A percentile compares a stretch with the other conserved stretches of the same genome.
Evolutionary conservation across 2,329 filamentous ascomycete genomes (phyloP).

Genomic region (Diplodia sapinea): DNA sequence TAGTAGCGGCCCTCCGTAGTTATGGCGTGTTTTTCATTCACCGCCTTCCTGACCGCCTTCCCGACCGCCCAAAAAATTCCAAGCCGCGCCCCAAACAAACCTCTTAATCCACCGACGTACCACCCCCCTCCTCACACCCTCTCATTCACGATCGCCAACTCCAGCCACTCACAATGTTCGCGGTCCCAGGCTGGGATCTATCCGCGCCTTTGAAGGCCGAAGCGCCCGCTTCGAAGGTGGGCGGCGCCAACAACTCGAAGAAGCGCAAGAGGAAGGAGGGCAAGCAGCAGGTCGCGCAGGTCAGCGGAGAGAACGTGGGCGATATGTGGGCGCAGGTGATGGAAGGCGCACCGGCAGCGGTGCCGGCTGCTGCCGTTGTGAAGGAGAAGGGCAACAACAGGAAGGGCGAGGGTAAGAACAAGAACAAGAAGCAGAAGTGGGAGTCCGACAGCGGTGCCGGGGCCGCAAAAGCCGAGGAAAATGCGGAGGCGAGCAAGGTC

Average conservation of each 20-base stretch:
- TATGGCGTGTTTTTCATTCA: no score
- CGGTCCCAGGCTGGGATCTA: conserved; percentile 90
- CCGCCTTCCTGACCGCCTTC: background rate
- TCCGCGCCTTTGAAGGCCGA: conserved; percentile 77
- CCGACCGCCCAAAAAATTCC: background rate
- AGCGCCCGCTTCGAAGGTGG: conserved; percentile 46
- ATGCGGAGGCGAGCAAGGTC: conserved; percentile 35
- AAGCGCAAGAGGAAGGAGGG: conserved; percentile 64
- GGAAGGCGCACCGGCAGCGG: conserved; percentile 57
- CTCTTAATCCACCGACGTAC: background rate
- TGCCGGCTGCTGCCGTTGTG: conserved; percentile 37
- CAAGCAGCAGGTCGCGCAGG: conserved; percentile 60
- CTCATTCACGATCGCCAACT: background rate
- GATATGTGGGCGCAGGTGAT: conserved; percentile 81
- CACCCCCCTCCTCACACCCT: background rate
- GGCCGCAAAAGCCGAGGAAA: background rate
- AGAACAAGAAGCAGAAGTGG: conserved; percentile 36
- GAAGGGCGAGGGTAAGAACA: conserved; percentile 31
- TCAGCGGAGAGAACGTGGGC: conserved; percentile 73
- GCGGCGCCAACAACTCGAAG: conserved; percentile 44
- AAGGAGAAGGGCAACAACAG: conserved; percentile 33
- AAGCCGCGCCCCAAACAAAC: background rate
- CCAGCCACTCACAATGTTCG: conserved; percentile 71
- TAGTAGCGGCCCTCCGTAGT: no score
- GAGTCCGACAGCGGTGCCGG: conserved; percentile 32